Evolutionary conservation across 768 basidiomycete genomes (phyloP).

Genomic region (Exidia glandulosa): DNA sequence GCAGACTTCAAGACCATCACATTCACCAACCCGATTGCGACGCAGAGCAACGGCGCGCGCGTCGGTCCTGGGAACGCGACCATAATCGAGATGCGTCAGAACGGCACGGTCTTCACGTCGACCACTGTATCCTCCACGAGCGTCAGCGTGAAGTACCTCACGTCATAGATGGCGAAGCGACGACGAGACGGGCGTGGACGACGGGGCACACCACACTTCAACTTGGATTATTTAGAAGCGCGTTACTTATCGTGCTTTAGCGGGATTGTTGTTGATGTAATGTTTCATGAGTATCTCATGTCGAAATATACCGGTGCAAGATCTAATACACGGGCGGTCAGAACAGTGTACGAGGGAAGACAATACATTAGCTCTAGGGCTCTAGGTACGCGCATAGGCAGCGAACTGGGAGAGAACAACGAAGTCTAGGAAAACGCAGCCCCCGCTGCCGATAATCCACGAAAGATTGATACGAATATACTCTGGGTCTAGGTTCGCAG

Average conservation of each 20-base stretch:
- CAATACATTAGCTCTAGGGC: background rate
- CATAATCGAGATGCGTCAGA: conserved; percentile 27
- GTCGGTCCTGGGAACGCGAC: conserved; percentile 18
- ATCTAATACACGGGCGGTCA: background rate
- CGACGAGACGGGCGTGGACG: too few relatives aligned
- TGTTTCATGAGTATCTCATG: background rate
- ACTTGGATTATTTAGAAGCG: background rate
- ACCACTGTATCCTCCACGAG: conserved; percentile 12
- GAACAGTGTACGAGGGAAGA: too few relatives aligned
- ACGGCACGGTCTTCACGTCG: conserved; percentile 18
- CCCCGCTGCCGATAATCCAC: background rate
- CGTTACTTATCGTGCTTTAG: background rate
- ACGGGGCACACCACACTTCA: too few relatives aligned
- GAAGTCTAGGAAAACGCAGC: background rate
- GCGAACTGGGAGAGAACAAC: background rate
- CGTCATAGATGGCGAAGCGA: too few relatives aligned
- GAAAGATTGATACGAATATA: background rate
- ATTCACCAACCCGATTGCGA: conserved; percentile 23
- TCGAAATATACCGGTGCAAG: background rate
- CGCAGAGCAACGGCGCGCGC: conserved; percentile 12
- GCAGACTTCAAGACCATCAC: conserved; percentile 28
- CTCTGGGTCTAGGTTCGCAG: background rate
- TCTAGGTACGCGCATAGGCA: background rate
- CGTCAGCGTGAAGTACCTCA: conserved; percentile 17
- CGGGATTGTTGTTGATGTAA: too few relatives aligned